phyloP scores from a whole-genome alignment of 73 alveolate species.

The Diophrys appendiculata region DNA sequence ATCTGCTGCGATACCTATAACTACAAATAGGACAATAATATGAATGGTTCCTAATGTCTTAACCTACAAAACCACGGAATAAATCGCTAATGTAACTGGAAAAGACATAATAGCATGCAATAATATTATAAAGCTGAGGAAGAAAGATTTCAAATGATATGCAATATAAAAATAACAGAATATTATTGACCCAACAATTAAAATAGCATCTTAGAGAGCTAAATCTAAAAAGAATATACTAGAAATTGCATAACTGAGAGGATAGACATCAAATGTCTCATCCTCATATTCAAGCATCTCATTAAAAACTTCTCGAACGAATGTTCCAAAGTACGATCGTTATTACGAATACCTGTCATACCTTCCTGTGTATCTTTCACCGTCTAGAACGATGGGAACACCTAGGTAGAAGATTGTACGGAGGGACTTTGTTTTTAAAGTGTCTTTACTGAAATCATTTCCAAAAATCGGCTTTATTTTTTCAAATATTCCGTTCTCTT shows the following conservation, averaged over 20 bases:
- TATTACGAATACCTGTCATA: neutral
- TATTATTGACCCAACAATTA: neutral
- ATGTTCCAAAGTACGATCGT: neutral
- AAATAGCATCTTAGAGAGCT: neutral
- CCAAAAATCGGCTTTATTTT: neutral
- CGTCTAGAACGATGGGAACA: conserved; percentile 1
- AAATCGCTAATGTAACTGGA: conserved; percentile 6
- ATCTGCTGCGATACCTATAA: conserved; percentile 73
- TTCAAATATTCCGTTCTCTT: neutral
- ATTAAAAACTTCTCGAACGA: neutral
- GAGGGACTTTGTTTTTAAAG: neutral
- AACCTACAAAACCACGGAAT: neutral
- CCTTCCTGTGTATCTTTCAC: neutral
- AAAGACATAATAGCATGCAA: neutral
- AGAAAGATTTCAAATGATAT: conserved; percentile 8
- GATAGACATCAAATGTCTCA: neutral
- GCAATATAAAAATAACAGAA: conserved; percentile 2
- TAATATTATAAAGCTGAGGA: neutral
- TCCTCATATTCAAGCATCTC: neutral
- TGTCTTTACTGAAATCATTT: neutral
- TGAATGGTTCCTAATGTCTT: conserved; percentile 25
- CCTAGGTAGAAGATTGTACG: neutral
- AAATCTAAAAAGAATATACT: neutral
- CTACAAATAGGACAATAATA: conserved; percentile 52
- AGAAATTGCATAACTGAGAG: neutral